These are phyloP conservation scores for Penicillium arizonense DNA, from an alignment of 495 filamentous ascomycete genomes.

Conservation along the genomic window DNA sequence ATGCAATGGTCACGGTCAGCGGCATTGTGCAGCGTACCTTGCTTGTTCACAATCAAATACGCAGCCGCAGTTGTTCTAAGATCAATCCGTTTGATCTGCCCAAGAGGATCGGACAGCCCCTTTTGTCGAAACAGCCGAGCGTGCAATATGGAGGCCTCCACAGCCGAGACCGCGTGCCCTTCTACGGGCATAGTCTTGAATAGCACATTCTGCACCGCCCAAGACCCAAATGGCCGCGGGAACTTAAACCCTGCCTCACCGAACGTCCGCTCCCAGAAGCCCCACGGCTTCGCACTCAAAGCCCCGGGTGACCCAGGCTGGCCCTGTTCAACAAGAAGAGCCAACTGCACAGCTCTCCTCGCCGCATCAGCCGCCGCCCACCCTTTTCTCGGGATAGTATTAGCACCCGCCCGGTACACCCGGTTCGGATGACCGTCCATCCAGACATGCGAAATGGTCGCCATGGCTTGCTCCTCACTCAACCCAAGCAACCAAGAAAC, in stretches of 20 bases:
- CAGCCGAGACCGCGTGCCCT: conserved; percentile 37
- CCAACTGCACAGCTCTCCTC: conserved; percentile 44
- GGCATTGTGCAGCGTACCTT: conserved; percentile 31
- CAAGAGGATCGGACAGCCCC: conserved; percentile 6
- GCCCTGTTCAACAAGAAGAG: conserved; percentile 24
- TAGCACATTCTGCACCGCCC: conserved; percentile 35
- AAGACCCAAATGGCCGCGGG: conserved; percentile 29
- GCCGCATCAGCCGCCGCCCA: conserved; percentile 49
- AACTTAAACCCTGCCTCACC: conserved; percentile 23
- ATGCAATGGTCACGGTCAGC: conserved; percentile 50
- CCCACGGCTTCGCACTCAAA: conserved; percentile 34
- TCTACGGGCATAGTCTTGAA: conserved; percentile 41
- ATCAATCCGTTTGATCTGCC: conserved; percentile 26
- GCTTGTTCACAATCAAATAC: conserved; percentile 41
- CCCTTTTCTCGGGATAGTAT: conserved; percentile 42
- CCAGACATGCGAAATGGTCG: conserved; percentile 40
- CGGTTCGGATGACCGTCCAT: conserved; percentile 38
- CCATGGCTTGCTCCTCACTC: conserved; percentile 25
- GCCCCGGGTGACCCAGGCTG: conserved; percentile 36
- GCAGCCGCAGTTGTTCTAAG: conserved; percentile 37
- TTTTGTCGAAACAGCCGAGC: conserved; percentile 4
- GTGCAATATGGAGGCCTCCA: conserved; percentile 34
- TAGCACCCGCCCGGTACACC: conserved; percentile 30
- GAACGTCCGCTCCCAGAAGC: conserved; percentile 34
- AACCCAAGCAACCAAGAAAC: conserved; percentile 37